These are phyloP conservation scores for Deinandra increscens DNA, from an alignment of 129 eudicot species.

Conservation along the genomic window DNA sequence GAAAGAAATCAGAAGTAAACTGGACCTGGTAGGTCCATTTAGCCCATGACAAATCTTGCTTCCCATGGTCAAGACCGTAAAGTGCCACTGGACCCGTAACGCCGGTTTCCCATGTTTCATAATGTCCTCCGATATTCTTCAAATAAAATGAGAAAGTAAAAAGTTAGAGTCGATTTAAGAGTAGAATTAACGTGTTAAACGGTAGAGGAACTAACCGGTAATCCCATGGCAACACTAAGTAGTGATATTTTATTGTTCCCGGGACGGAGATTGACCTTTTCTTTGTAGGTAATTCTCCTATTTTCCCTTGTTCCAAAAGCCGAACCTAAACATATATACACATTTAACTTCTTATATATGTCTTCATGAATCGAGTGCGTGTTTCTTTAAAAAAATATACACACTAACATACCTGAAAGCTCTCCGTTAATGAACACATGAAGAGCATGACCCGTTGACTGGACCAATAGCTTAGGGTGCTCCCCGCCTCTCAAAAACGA, in stretches of 20 bases:
- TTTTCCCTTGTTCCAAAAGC: slow-evolving; percentile 75
- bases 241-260: slow-evolving; percentile 71
- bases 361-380: background rate
- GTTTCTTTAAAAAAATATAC: background rate
- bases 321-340: slow-evolving; percentile 49
- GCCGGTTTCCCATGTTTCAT: slow-evolving; percentile 64
- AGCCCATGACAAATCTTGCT: slow-evolving; percentile 57
- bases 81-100: slow-evolving; percentile 62
- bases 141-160: background rate
- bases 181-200: background rate
- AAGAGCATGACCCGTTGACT: slow-evolving; percentile 85
- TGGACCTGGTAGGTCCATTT: slow-evolving; percentile 69
- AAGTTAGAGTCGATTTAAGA: background rate
- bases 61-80: slow-evolving; percentile 63
- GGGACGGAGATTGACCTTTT: slow-evolving; percentile 61
- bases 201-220: slow-evolving; percentile 57
- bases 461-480: slow-evolving; percentile 63
- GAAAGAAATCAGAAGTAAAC: background rate
- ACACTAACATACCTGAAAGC: slow-evolving; percentile 54
- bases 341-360: background rate
- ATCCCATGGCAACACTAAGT: slow-evolving; percentile 91
- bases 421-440: slow-evolving; percentile 82
- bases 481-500: slow-evolving; percentile 69
- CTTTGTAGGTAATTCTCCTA: slow-evolving; percentile 55
- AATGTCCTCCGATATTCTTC: slow-evolving; percentile 74